Base-by-base conservation (phyloP, 352 stramenopile species). In the Pythium myriotylum region DNA sequence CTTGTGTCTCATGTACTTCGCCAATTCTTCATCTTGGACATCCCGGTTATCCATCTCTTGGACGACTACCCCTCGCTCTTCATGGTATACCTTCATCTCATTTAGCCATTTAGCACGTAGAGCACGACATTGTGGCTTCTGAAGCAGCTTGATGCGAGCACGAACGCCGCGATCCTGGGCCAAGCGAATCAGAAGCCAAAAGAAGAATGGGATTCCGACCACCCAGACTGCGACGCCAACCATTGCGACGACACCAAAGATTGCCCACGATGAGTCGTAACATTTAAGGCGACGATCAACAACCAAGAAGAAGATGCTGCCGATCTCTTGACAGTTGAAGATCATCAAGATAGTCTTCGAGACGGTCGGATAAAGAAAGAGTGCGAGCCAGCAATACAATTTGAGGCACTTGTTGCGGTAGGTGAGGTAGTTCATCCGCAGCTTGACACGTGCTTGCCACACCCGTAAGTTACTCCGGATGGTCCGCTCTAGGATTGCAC, bases 371-470 rank as follows among this genome's bases (percentile, higher is more conserved):
- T 92, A 92, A n/a, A 92, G 65, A 29, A 91, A 81, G 2, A 91
- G 58, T 35, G 80, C 79, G 20, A 91, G 76, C 83, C 81, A 92
- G 62, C 82, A 86, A 65, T 89, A 91, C 2, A 89, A 72, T 43
- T 92, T 89, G 16, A 92, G 68, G 27, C 83, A 92, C 40, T 88
- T 90, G 70, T 89, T 88, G 14, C 81, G 77, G 67, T 92, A 92
- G 37, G 83, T 88, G 22, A 89, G 67, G 54, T 91, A 91, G 69
- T 92, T 92, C 83, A 92, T 92, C 27, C 83, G 83, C 20, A 92
- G 65, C 55, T 92, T 92, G 5, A 90, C 76, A 3, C 83, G 70
- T 4, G 83, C 83, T 54, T 92, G 83, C 83, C 83, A 92, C 16
- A 92, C 83, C 5, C 83, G 79, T 16, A 92, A 50, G 37, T 92